Percentiles rank a stretch among this genome's conserved stretches.
phyloP scores from a whole-genome alignment of 2,329 filamentous ascomycete genomes.

The Ustulina deusta region DNA sequence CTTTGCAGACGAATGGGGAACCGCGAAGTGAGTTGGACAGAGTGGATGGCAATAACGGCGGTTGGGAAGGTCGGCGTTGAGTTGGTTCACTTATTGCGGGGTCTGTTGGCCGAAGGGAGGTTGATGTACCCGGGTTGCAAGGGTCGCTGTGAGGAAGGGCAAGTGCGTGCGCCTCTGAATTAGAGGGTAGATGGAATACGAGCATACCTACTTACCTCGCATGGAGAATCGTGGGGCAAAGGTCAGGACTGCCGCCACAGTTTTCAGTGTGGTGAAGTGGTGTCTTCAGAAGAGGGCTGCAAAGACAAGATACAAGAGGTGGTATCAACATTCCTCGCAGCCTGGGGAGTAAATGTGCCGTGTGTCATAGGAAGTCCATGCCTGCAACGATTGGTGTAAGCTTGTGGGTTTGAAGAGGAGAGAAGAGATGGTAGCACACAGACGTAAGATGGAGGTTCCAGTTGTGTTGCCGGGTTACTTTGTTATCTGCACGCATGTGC shows the following conservation, averaged over 20 bases:
- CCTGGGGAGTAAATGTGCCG: neutral
- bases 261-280: neutral
- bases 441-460: neutral
- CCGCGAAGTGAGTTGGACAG: neutral
- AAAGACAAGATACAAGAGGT: neutral
- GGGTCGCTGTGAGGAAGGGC: neutral
- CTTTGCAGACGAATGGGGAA: neutral
- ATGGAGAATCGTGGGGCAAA: neutral
- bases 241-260: neutral
- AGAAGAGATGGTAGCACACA: neutral
- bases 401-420: neutral
- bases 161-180: conserved; percentile 7
- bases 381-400: neutral
- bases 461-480: neutral
- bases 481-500: neutral
- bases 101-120: neutral
- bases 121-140: neutral
- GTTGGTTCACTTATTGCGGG: neutral
- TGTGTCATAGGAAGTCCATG: neutral
- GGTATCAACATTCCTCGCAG: neutral
- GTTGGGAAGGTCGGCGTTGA: neutral
- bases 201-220: neutral
- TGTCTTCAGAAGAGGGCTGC: neutral
- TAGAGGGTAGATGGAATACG: neutral
- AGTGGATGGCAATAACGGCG: neutral